These are phyloP conservation scores for Groenewaldozyma auringiensis DNA, from an alignment of 1,139 yeast species.

Conservation along the genomic window DNA sequence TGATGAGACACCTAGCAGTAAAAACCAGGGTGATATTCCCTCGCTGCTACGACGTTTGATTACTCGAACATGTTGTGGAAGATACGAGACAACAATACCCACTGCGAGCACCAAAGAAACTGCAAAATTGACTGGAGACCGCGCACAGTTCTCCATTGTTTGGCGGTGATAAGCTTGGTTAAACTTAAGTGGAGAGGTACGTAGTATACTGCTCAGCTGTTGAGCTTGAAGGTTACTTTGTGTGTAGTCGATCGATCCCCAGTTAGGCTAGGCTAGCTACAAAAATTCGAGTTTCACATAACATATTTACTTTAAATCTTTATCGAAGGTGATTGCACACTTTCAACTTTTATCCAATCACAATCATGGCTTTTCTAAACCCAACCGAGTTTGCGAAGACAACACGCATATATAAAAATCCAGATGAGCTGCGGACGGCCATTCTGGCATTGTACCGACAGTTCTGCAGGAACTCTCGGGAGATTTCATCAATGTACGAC, in stretches of 20 bases:
- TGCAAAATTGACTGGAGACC: slow-evolving; percentile 35
- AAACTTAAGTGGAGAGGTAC: too few species aligned
- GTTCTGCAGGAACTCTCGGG: slow-evolving; percentile 53
- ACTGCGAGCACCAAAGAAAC: slow-evolving; percentile 48
- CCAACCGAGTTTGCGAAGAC: slow-evolving; percentile 84
- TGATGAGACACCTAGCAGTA: slow-evolving; percentile 66
- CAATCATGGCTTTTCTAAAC: slow-evolving; percentile 21
- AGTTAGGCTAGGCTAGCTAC: too few species aligned
- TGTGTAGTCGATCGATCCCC: too few species aligned
- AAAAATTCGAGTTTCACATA: too few species aligned
- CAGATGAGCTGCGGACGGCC: slow-evolving; percentile 54
- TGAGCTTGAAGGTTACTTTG: too few species aligned
- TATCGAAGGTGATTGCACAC: not conserved
- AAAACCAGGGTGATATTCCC: slow-evolving; percentile 69
- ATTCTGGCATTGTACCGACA: slow-evolving; percentile 68
- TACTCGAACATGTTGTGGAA: slow-evolving; percentile 69
- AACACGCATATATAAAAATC: slow-evolving; percentile 58
- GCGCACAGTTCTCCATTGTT: slow-evolving; percentile 11
- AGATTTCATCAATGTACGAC: slow-evolving; percentile 55
- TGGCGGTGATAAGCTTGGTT: too few species aligned
- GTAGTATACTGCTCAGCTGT: too few species aligned
- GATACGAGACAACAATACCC: slow-evolving; percentile 66
- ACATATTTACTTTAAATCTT: too few species aligned
- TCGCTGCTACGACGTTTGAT: slow-evolving; percentile 56
- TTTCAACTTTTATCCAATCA: not conserved